Conservation (phyloP, 2,329 filamentous ascomycete species). For the Reticulascus tulasneorum region DNA sequence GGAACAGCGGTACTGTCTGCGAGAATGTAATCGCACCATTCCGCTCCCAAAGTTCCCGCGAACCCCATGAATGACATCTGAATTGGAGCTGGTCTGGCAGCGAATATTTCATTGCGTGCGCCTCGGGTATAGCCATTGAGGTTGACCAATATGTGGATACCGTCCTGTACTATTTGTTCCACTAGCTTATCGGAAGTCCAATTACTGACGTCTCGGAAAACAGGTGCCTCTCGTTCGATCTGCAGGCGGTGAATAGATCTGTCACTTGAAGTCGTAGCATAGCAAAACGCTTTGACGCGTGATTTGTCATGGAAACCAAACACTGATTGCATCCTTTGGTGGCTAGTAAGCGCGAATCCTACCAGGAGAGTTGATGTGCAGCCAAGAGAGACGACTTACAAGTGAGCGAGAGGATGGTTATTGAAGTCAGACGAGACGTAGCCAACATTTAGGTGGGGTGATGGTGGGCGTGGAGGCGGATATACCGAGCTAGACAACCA, state of each 20-base stretch:
- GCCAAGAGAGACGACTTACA: constrained; percentile 43
- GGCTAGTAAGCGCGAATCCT: constrained; percentile 10
- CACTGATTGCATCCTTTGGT: constrained; percentile 82
- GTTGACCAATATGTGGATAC: constrained; percentile 92
- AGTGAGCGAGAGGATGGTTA: constrained; percentile 90
- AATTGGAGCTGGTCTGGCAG: constrained; percentile 86
- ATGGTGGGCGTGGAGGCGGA: constrained; percentile 77
- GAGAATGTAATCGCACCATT: constrained; percentile 97
- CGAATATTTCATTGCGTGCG: constrained; percentile 96
- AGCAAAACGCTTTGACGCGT: constrained; percentile 83
- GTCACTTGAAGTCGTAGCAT: constrained; percentile 90
- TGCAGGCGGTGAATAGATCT: constrained; percentile 84
- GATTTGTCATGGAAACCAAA: constrained; percentile 81
- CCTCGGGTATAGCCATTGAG: constrained; percentile 97
- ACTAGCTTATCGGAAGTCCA: constrained; percentile 86
- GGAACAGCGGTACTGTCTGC: constrained; percentile 88
- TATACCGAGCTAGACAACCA: constrained; percentile 84
- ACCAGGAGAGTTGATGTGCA: background rate
- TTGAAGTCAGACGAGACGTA: constrained; percentile 99
- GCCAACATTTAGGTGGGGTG: constrained; percentile 81
- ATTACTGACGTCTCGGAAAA: constrained; percentile 81
- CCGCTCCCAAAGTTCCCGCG: constrained; percentile 88
- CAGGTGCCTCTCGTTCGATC: constrained; percentile 87
- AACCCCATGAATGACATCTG: constrained; percentile 99
- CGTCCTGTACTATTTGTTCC: constrained; percentile 78